Evolutionary conservation across 495 filamentous ascomycete genomes (phyloP).

Genomic region (Chaetomium cochliodes): DNA sequence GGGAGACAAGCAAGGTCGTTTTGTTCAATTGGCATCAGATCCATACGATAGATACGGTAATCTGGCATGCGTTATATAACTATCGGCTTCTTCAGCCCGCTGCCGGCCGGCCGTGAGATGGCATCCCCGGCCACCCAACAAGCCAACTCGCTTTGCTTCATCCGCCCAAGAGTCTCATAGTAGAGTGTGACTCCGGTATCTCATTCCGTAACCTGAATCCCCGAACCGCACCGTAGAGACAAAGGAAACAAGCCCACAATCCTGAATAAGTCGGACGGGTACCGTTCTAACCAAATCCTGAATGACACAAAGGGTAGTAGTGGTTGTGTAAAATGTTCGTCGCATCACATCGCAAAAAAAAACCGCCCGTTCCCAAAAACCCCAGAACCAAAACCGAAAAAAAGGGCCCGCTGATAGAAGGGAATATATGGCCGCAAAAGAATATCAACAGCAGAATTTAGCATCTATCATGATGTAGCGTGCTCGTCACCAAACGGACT

Average conservation of each 20-base stretch:
- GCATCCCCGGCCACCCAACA: too few species aligned
- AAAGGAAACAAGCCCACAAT: not conserved
- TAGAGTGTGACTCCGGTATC: too few species aligned
- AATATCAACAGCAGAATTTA: not conserved
- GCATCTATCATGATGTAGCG: conserved; percentile 35
- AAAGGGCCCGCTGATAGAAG: conserved; percentile 1
- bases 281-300: conserved; percentile 1
- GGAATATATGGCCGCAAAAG: conserved; percentile 1
- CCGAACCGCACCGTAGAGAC: not conserved
- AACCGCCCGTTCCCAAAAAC: not conserved
- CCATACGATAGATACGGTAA: too few species aligned
- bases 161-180: too few species aligned
- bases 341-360: not conserved
- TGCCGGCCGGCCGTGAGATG: too few species aligned
- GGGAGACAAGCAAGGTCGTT: too few species aligned
- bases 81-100: too few species aligned
- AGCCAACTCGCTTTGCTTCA: too few species aligned
- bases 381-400: not conserved
- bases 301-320: not conserved
- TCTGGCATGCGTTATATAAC: too few species aligned
- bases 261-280: not conserved
- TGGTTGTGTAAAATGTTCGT: not conserved
- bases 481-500: conserved; percentile 60
- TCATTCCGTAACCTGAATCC: not conserved
- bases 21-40: too few species aligned